Evolutionary conservation across 805 yeast species (phyloP), one percentile per base, ranked within the genome.

Genomic region (Pichia nanzhaoensis): DNA sequence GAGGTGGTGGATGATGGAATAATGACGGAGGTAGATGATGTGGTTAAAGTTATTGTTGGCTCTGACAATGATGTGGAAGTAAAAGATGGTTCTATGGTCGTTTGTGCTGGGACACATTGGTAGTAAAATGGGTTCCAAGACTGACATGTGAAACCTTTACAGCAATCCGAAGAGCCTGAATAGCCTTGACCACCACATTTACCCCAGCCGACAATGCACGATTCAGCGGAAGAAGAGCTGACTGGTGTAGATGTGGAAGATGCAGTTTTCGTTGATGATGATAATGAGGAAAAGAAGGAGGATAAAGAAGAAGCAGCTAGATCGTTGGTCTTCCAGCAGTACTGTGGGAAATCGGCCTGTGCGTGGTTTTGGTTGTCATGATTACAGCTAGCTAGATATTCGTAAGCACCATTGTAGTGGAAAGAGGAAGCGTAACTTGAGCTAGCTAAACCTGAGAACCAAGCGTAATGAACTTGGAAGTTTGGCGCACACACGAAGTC

Each of bases 401-500:
- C 65, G 34, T 55, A 55, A 6, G 50, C 46, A 9, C 51, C 32
- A 6, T 40, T 17, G 41, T 52, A 57, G 3, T 24, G 21, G 50
- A 55, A 57, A 9, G 38, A 19, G 5, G 46, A 28, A n/a, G 47
- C 42, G n/a, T 46, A 44, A 9, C 42, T 34, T 9, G 38, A 36
- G 12, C 36, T 34, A 12, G 54, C 59, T 13, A 34, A 45, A 10
- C 60, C 63, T 24, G 59, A 56, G 33, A 57, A 54, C 57, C 65
- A 63, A 17, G 62, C 63, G 37, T 51, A 61, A 34, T 63, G 65
- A 39, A 63, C 54, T 49, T 59, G 62, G 53, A 61, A 61, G 14
- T 51, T 30, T 6, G 60, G 58, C 46, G 57, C 51, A 51, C 61
- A 55, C 7, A 46, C 42, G 19, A 39, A 28, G 20, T 50, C 50